These are phyloP conservation scores for Abrus pulchellus DNA, from an alignment of 306 rosid genomes.

Conservation along the genomic window DNA sequence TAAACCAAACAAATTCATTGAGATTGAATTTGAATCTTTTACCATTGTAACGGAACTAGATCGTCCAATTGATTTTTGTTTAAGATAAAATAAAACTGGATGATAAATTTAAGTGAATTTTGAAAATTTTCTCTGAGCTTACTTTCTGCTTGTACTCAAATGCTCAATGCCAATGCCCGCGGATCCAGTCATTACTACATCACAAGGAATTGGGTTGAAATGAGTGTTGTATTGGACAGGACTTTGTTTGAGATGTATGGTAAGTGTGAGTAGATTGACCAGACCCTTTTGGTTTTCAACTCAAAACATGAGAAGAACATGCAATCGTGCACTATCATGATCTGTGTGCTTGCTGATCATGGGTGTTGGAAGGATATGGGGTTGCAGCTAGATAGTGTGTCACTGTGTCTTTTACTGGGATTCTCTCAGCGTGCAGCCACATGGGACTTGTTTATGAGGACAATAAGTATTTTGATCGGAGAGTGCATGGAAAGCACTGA, in stretches of 20 bases:
- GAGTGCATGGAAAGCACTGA: conserved; percentile 33
- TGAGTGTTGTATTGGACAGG: conserved; percentile 63
- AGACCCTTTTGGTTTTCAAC: conserved; percentile 56
- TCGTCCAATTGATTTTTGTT: too few relatives aligned
- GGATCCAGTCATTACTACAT: conserved; percentile 61
- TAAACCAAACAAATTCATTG: too few relatives aligned
- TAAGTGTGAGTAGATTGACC: conserved; percentile 60
- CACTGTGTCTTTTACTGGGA: conserved; percentile 52
- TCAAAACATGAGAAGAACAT: conserved; percentile 60
- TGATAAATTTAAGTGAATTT: too few relatives aligned
- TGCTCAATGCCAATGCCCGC: conserved; percentile 50
- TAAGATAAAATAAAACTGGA: too few relatives aligned
- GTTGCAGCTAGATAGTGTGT: conserved; percentile 57
- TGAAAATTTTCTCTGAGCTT: conserved; percentile 48
- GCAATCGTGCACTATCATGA: conserved; percentile 74
- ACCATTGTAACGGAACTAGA: too few relatives aligned
- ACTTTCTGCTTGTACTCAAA: conserved; percentile 64
- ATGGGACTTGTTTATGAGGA: conserved; percentile 68
- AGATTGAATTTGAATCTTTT: too few relatives aligned
- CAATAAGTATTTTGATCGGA: conserved; percentile 60
- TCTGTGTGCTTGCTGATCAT: conserved; percentile 69
- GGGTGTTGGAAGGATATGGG: conserved; percentile 57
- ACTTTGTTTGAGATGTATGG: conserved; percentile 69
- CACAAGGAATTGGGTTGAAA: conserved; percentile 38
- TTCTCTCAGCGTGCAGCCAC: conserved; percentile 81